Base-by-base conservation (phyloP, 2,329 filamentous ascomycete genomes). In the Penicillium palitans region DNA sequence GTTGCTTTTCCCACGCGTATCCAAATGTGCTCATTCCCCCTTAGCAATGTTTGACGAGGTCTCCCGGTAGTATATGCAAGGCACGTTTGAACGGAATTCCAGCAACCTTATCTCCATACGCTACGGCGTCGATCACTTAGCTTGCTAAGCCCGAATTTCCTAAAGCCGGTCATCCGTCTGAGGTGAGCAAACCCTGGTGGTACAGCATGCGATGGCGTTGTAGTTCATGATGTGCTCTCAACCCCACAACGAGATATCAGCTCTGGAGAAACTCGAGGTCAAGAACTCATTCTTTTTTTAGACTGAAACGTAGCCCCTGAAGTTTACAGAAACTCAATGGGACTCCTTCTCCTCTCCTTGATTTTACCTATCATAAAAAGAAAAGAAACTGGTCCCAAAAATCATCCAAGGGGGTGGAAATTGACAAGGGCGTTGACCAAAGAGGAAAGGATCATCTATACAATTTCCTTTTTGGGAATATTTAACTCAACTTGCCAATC, bases 31-130 rank as follows among this genome's bases (percentile, higher is more conserved):
- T 61, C 62, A 66, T 64, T 59, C 62, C 49, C 44, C 44, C 35
- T 35, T 39, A 56, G 45, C 25, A 59, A 68, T 67, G 59, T 59
- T 64, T 57, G 55, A 58, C 51, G 57, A 61, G 45, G 59, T 60
- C 61, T 52, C 40, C 50, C 47, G 54, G 48, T 57, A 40, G 44
- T 35, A 57, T 54, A 67, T 63, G 66, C 63, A 68, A 68, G 65
- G 66, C 60, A 61, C 59, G 40, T 19, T 51, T 58, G 58, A 57
- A 61, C 21, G 57, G 60, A 63, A 63, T 63, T 50, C 57, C 48
- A 55, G 39, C 57, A 67, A 67, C 61, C 60, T 68, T 62, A 68
- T 65, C 58, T 61, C 39, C 57, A 55, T 55, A 46, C 35, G 39
- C 55, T 55, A 50, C 46, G 27, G 19, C 52, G 63, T 57, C 61